These are phyloP conservation scores for Imleria badia DNA, from an alignment of 768 basidiomycete species.

Conservation along the genomic window DNA sequence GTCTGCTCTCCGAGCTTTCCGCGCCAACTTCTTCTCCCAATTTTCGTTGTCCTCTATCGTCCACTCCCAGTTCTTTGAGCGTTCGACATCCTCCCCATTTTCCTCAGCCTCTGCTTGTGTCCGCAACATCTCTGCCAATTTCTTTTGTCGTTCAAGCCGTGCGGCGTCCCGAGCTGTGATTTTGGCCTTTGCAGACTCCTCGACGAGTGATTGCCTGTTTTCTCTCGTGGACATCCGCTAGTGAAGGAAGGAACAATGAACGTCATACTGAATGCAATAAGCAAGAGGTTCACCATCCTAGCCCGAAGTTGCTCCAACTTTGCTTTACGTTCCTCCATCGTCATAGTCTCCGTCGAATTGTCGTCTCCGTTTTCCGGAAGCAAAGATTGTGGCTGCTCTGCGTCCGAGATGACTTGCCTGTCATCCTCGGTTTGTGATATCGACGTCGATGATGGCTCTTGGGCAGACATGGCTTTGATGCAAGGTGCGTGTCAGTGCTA, in stretches of 20 bases:
- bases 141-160: slow-evolving; percentile 85
- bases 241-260: background rate
- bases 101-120: slow-evolving; percentile 88
- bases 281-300: slow-evolving; percentile 60
- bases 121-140: slow-evolving; percentile 83
- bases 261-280: background rate
- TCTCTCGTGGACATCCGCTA: slow-evolving; percentile 77
- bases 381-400: slow-evolving; percentile 27
- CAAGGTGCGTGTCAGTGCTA: background rate
- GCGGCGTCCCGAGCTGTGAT: slow-evolving; percentile 76
- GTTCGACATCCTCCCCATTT: slow-evolving; percentile 91
- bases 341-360: slow-evolving; percentile 27
- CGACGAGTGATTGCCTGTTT: slow-evolving; percentile 83
- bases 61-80: slow-evolving; percentile 91
- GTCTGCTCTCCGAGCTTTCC: slow-evolving; percentile 83
- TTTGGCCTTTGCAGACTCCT: slow-evolving; percentile 79
- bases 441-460: slow-evolving; percentile 3
- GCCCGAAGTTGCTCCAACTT: slow-evolving; percentile 75
- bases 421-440: background rate
- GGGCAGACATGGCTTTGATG: slow-evolving; percentile 11
- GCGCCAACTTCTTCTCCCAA: slow-evolving; percentile 54
- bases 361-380: slow-evolving; percentile 18
- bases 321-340: slow-evolving; percentile 71
- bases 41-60: slow-evolving; percentile 32
- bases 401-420: slow-evolving; percentile 7